These are phyloP conservation scores for Fusarium oxysporum DNA, from an alignment of 2,329 filamentous ascomycete genomes.

Conservation along the genomic window DNA sequence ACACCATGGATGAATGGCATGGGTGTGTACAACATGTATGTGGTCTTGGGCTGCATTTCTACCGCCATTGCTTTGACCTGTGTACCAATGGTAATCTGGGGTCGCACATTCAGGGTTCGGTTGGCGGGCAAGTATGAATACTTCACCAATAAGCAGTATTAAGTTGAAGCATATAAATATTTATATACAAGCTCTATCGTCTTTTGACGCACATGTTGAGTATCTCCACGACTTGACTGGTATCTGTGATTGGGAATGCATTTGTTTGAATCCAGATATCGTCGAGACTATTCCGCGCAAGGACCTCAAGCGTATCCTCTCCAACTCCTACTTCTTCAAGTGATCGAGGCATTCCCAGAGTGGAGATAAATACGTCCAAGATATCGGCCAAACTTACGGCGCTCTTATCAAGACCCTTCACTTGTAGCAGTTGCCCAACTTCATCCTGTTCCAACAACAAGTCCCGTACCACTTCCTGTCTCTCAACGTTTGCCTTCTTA, in stretches of 20 bases:
- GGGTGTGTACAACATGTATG: slow-evolving; percentile 34
- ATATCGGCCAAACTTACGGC: slow-evolving; percentile 62
- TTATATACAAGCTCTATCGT: not conserved
- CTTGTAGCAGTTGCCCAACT: not conserved
- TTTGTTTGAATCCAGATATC: slow-evolving; percentile 64
- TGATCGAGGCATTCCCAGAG: slow-evolving; percentile 65
- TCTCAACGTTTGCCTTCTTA: slow-evolving; percentile 46
- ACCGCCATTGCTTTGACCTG: slow-evolving; percentile 24
- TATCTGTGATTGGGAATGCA: slow-evolving; percentile 59
- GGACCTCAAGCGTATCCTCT: slow-evolving; percentile 57
- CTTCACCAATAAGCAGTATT: slow-evolving; percentile 26
- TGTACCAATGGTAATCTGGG: slow-evolving; percentile 28
- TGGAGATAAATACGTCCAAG: slow-evolving; percentile 62
- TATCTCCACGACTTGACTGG: slow-evolving; percentile 64
- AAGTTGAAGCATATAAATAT: fast-evolving
- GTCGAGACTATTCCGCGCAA: slow-evolving; percentile 62
- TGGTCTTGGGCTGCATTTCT: slow-evolving; percentile 23
- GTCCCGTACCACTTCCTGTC: slow-evolving; percentile 33
- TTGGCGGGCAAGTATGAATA: slow-evolving; percentile 26
- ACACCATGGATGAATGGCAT: slow-evolving; percentile 28
- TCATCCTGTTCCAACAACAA: slow-evolving; percentile 25
- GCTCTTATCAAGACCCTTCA: not conserved
- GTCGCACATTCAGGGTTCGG: slow-evolving; percentile 16
- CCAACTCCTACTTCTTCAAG: slow-evolving; percentile 63
- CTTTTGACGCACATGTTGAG: slow-evolving; percentile 51